These are phyloP conservation scores for Colletotrichum sp. DNA, from an alignment of 2,329 filamentous ascomycete genomes.

Conservation along the genomic window DNA sequence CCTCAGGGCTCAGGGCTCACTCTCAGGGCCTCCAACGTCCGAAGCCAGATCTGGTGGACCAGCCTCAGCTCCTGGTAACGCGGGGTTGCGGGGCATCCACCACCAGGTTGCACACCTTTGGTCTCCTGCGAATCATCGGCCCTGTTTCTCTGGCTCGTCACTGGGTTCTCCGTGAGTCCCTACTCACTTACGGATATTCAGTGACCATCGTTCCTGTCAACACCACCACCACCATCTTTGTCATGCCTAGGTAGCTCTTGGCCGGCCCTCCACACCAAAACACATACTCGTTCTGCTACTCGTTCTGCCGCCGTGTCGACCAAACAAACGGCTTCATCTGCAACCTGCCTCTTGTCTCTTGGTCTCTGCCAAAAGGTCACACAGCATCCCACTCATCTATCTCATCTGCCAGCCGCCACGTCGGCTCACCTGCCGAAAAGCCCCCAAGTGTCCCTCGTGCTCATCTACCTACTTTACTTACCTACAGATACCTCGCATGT, in stretches of 20 bases:
- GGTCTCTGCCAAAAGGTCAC: not conserved
- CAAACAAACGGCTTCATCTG: not conserved
- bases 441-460: not conserved
- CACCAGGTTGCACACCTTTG: not conserved
- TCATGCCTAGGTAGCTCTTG: not conserved
- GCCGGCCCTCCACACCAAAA: too few relatives aligned
- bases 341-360: not conserved
- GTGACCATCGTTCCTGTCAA: too few relatives aligned
- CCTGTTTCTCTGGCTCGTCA: not conserved
- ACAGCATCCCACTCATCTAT: not conserved
- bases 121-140: constrained; percentile 17
- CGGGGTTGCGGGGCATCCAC: constrained; percentile 21
- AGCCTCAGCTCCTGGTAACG: constrained; percentile 11
- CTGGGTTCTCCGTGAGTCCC: not conserved
- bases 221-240: not conserved
- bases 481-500: not conserved
- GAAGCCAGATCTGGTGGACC: constrained; percentile 16
- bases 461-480: not conserved
- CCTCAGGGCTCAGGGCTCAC: not conserved
- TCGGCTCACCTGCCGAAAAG: not conserved
- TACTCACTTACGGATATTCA: too few relatives aligned
- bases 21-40: not conserved
- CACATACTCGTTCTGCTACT: not conserved
- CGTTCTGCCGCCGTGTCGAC: not conserved
- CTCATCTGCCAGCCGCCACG: not conserved